phyloP scores from a whole-genome alignment of 805 yeast genomes.

The Saccharomycopsis fodiens region DNA sequence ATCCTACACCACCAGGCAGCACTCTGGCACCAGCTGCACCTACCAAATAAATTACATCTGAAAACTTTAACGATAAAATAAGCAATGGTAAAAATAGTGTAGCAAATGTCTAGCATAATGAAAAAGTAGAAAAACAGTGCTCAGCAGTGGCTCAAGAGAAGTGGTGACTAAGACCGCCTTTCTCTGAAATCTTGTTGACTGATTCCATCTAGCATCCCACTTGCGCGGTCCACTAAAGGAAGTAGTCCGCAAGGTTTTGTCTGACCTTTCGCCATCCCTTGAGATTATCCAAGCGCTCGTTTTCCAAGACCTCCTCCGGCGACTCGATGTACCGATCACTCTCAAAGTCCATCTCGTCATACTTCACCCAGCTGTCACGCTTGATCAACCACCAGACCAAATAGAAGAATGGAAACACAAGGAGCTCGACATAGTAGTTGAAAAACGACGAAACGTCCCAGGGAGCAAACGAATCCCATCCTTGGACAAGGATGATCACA shows the following conservation, averaged over 20 bases:
- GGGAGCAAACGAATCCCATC: conserved; percentile 44
- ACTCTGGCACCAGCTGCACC: too few species aligned
- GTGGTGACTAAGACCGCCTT: too few species aligned
- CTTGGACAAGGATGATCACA: conserved; percentile 44
- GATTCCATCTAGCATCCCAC: too few species aligned
- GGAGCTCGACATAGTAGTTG: conserved; percentile 38
- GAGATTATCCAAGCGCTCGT: conserved; percentile 32
- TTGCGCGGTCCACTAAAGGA: too few species aligned
- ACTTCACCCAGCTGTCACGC: conserved; percentile 35
- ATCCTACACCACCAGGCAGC: too few species aligned
- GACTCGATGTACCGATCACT: conserved; percentile 43
- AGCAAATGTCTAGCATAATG: too few species aligned
- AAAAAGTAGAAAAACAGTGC: too few species aligned
- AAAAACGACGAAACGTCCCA: conserved; percentile 37
- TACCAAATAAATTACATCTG: too few species aligned
- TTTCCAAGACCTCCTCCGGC: conserved; percentile 38
- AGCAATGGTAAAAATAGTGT: too few species aligned
- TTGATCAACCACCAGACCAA: conserved; percentile 35
- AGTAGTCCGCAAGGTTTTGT: conserved; percentile 20
- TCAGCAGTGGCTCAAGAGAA: too few species aligned
- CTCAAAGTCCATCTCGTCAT: conserved; percentile 45
- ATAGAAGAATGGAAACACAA: conserved; percentile 39
- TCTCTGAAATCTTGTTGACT: too few species aligned
- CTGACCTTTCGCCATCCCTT: conserved; percentile 38
- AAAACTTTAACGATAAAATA: too few species aligned